Evolutionary conservation across 148 eudicot species (phyloP), one percentile per base, ranked within the genome.

Genomic region (Chenopodium berlandieri): DNA sequence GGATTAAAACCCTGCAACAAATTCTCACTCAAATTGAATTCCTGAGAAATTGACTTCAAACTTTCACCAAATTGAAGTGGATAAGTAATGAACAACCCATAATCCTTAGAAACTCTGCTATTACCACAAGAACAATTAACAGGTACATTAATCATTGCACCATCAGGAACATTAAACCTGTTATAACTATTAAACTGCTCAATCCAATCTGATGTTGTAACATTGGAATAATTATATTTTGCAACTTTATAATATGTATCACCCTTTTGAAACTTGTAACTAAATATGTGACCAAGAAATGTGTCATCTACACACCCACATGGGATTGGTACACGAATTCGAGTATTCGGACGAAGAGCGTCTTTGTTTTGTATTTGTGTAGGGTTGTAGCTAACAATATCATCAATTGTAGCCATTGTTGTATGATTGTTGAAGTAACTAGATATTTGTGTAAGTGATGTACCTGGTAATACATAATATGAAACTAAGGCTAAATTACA

Each of bases 121-220:
- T 91, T 76, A 75, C 97, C 99, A 80, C 99, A 95, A 20, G 90
- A 85, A 40, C 99, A 95, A 75, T 90, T 92, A 75, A 95, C 91
- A 23, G 89, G 80, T 71, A 95, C 92, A 68, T 81, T 93, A 64
- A 95, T 10, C 11, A 27, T 11, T 13, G 68, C 83, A 9, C 77
- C 85, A 9, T 14, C 76, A 32, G 90, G 97, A 37, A 94, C 82
- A 60, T 79, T 69, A 32, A 1, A 70, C 7, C 85, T 75, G 48
- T 44, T 71, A 79, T 82, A 95, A 22, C 40, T 23, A 80, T 95
- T 95, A 9, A 68, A 83, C 73, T 20, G 27, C 87, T 81, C 52
- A 83, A 92, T 60, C 88, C 77, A 85, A n/a, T 14, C 60, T 25
- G 9, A 80, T 0, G 86, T 87, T 0, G 97, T 95, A 81, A 95